These are phyloP conservation scores for Penicillium nordicum DNA, from an alignment of 2,329 filamentous ascomycete species.

Conservation along the genomic window DNA sequence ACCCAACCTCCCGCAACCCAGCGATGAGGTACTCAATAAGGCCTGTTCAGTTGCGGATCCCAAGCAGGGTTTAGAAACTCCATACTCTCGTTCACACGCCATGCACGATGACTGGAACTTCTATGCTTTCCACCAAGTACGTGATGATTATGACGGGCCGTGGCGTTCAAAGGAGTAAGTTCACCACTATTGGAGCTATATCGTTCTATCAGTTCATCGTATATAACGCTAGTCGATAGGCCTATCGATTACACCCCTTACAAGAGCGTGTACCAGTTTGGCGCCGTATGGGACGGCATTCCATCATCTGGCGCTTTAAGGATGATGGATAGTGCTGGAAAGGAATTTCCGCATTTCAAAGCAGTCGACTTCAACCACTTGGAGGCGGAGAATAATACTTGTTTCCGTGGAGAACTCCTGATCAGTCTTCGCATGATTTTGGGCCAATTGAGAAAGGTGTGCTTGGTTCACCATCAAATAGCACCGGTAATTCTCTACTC, in stretches of 20 bases:
- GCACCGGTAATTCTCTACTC: not conserved
- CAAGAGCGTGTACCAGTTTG: not conserved
- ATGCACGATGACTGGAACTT: fast-evolving
- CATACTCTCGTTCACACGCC: not conserved
- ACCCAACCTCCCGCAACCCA: not conserved
- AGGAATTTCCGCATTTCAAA: not conserved
- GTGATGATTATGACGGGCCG: not conserved
- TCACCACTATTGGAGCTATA: not conserved
- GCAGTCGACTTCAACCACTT: not conserved
- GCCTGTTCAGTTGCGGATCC: not conserved
- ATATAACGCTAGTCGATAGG: not conserved
- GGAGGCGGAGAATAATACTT: not conserved
- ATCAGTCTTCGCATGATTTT: not conserved
- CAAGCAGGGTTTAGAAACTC: too few relatives aligned
- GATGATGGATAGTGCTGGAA: not conserved
- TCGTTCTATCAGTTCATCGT: not conserved
- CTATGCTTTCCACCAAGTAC: not conserved
- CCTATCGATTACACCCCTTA: not conserved
- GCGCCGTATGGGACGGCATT: not conserved
- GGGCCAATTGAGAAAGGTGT: not conserved
- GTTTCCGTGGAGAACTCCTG: not conserved
- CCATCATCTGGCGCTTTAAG: not conserved
- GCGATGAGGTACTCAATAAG: not conserved
- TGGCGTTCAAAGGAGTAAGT: not conserved
- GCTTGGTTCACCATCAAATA: not conserved